phyloP scores from a whole-genome alignment of 495 filamentous ascomycete genomes.

The Geoglossum glabrum region DNA sequence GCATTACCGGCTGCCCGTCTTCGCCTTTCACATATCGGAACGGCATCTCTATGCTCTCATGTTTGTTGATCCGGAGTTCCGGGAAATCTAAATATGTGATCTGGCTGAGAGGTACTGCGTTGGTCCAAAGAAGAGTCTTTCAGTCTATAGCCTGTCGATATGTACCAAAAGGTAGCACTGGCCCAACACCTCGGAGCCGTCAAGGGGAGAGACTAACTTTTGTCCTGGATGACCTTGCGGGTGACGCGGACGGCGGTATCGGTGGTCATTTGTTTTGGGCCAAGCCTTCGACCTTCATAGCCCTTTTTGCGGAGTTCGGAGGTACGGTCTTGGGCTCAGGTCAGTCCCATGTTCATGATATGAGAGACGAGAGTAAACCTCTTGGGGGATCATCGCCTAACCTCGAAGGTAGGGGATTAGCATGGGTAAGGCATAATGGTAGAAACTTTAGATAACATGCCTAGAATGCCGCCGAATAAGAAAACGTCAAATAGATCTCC shows the following conservation, averaged over 20 bases:
- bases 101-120: conserved; percentile 45
- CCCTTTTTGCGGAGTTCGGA: conserved; percentile 84
- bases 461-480: conserved; percentile 88
- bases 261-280: conserved; percentile 93
- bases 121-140: not conserved
- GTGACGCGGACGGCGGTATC: conserved; percentile 93
- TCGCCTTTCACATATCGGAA: conserved; percentile 76
- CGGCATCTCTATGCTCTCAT: conserved; percentile 91
- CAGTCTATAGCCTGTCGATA: not conserved
- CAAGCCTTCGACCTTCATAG: conserved; percentile 69
- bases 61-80: conserved; percentile 69
- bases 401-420: not conserved
- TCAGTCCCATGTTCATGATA: not conserved
- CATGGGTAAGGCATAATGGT: not conserved
- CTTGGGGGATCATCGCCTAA: conserved; percentile 85
- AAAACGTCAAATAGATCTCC: conserved; percentile 71
- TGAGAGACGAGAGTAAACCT: conserved; percentile 34
- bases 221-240: conserved; percentile 65
- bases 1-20: conserved; percentile 71
- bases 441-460: conserved; percentile 26
- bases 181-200: no score
- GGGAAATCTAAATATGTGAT: conserved; percentile 73
- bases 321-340: conserved; percentile 48
- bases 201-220: conserved; percentile 32
- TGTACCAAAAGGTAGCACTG: not conserved